Conservation (phyloP, 1,284 basidiomycete genomes). For the Apiotrichum montevideense region DNA sequence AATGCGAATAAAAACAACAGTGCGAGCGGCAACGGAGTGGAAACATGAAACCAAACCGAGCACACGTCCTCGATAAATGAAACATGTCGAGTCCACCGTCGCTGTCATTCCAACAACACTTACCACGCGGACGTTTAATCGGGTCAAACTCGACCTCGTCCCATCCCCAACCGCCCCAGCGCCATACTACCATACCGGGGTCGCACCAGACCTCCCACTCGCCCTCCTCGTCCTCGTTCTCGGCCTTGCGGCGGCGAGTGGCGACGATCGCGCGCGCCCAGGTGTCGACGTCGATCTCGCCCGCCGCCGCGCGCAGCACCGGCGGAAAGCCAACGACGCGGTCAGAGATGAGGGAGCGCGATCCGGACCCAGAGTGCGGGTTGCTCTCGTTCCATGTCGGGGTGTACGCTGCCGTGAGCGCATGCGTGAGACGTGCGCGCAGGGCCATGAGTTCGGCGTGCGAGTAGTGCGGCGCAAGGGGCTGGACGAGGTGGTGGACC, state of each 20-base stretch:
- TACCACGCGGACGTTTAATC: constrained; percentile 29
- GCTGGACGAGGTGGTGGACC: constrained; percentile 35
- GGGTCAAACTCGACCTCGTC: constrained; percentile 44
- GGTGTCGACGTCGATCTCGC: constrained; percentile 25
- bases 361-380: constrained; percentile 36
- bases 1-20: too few relatives aligned
- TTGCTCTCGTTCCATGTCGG: constrained; percentile 38
- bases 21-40: background rate
- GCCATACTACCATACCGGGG: constrained; percentile 44
- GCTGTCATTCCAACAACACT: constrained; percentile 9
- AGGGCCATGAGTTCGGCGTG: constrained; percentile 27
- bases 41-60: background rate
- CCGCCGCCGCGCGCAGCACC: constrained; percentile 27
- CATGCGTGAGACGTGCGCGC: constrained; percentile 21
- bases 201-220: constrained; percentile 48
- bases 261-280: constrained; percentile 35
- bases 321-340: constrained; percentile 30
- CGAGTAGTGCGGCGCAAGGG: constrained; percentile 32
- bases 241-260: constrained; percentile 6
- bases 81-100: too few relatives aligned
- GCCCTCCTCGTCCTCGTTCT: constrained; percentile 19
- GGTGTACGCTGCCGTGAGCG: constrained; percentile 21
- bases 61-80: too few relatives aligned
- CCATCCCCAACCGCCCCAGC: constrained; percentile 46
- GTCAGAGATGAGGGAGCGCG: constrained; percentile 39